phyloP scores from a whole-genome alignment of 1,139 yeast species.

The Hemisphaericaspora xylofermentans region DNA sequence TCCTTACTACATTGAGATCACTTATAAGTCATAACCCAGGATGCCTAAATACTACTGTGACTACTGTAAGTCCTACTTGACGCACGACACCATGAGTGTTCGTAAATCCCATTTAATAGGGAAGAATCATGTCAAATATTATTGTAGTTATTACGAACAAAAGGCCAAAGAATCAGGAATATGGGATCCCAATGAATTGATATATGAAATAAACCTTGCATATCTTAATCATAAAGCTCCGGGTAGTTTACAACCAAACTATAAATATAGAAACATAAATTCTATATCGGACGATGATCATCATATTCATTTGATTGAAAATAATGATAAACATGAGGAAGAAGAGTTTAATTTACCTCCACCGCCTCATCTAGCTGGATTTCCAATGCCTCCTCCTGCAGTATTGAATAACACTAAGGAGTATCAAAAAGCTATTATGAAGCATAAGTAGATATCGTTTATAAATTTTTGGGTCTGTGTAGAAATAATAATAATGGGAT shows the following conservation, averaged over 20 bases:
- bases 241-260: slow-evolving; percentile 23
- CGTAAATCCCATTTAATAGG: slow-evolving; percentile 82
- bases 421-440: slow-evolving; percentile 19
- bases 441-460: slow-evolving; percentile 9
- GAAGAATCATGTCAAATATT: slow-evolving; percentile 70
- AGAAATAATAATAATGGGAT: background rate
- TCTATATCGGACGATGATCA: slow-evolving; percentile 10
- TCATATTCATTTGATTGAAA: slow-evolving; percentile 9
- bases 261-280: slow-evolving; percentile 4
- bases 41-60: slow-evolving; percentile 78
- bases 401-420: slow-evolving; percentile 24
- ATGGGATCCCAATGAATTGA: slow-evolving; percentile 40
- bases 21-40: too few relatives aligned
- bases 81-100: slow-evolving; percentile 88
- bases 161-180: slow-evolving; percentile 51
- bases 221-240: slow-evolving; percentile 48
- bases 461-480: background rate
- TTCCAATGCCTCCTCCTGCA: slow-evolving; percentile 40
- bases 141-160: slow-evolving; percentile 73
- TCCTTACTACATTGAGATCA: too few relatives aligned
- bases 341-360: slow-evolving; percentile 31
- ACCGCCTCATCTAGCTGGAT: slow-evolving; percentile 29
- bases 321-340: slow-evolving; percentile 20
- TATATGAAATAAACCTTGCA: slow-evolving; percentile 40
- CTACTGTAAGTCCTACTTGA: slow-evolving; percentile 80